Evolutionary conservation across 176 grass and related monocot species (phyloP).

Genomic region (Cenchrus americanus): DNA sequence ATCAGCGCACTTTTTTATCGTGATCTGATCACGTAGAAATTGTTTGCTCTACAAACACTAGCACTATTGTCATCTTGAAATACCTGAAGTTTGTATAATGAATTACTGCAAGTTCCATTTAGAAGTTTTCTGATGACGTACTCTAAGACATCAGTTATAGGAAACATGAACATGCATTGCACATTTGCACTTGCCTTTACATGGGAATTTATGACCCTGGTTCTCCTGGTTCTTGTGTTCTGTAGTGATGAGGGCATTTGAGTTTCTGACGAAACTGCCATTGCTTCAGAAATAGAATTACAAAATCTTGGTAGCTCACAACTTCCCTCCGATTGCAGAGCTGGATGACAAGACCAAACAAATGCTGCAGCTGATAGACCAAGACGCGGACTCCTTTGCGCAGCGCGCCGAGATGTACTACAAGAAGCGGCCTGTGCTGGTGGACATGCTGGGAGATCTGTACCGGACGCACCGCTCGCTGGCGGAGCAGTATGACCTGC

Average conservation of each 20-base stretch:
- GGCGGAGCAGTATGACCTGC: constrained; percentile 77
- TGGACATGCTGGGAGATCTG: constrained; percentile 81
- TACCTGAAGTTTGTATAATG: background rate
- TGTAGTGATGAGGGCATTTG: no score
- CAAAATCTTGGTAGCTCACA: no score
- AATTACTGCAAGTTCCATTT: background rate
- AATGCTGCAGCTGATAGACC: constrained; percentile 85
- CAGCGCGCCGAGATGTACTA: constrained; percentile 97
- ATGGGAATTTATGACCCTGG: background rate
- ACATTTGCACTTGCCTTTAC: background rate
- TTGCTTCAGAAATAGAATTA: no score
- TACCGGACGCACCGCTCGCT: constrained; percentile 81
- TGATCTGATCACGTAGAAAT: background rate
- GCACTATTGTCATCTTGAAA: background rate
- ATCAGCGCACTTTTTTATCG: background rate
- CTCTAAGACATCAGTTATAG: background rate
- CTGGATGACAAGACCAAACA: constrained; percentile 84
- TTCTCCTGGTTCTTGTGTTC: no score
- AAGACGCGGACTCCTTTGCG: constrained; percentile 87
- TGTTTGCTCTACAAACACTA: background rate
- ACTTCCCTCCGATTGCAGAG: constrained; percentile 43
- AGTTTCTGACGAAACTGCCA: no score
- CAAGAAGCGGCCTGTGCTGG: constrained; percentile 78
- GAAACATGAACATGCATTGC: background rate
- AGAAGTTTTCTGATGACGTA: background rate